phyloP scores from a whole-genome alignment of 1,284 basidiomycete species.

The Takashimella koratensis region DNA sequence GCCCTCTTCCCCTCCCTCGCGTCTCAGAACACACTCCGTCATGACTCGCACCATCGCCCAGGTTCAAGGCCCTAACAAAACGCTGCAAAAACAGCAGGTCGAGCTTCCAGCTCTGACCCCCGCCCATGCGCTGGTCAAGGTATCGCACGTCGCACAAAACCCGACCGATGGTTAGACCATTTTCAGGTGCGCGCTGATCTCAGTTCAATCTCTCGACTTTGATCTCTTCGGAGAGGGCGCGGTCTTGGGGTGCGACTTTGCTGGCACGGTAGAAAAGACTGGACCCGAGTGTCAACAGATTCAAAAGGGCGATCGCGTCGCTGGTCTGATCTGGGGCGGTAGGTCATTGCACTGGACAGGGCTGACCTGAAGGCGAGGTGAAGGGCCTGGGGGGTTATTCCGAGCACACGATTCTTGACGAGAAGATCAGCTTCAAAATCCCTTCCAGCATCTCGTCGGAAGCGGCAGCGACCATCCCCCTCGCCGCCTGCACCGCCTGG shows the following conservation, averaged over 20 bases:
- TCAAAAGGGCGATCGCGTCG: constrained; percentile 51
- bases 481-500: background rate
- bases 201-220: constrained; percentile 35
- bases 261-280: constrained; percentile 50
- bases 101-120: background rate
- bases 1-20: too few species aligned
- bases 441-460: background rate
- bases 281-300: constrained; percentile 8
- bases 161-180: constrained; percentile 10
- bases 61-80: background rate
- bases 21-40: too few species aligned
- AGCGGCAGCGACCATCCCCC: background rate
- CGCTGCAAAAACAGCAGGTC: background rate
- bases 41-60: background rate
- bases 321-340: constrained; percentile 53
- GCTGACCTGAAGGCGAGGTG: background rate
- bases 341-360: background rate
- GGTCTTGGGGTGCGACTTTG: constrained; percentile 37
- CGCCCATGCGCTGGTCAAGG: constrained; percentile 5
- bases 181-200: background rate
- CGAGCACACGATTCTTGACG: background rate
- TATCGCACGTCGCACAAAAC: constrained; percentile 21
- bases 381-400: background rate
- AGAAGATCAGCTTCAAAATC: background rate
- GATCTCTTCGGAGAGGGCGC: constrained; percentile 14